These are phyloP conservation scores for Chimonanthus praecox DNA, from an alignment of 164 flowering plant genomes.

Conservation along the genomic window DNA sequence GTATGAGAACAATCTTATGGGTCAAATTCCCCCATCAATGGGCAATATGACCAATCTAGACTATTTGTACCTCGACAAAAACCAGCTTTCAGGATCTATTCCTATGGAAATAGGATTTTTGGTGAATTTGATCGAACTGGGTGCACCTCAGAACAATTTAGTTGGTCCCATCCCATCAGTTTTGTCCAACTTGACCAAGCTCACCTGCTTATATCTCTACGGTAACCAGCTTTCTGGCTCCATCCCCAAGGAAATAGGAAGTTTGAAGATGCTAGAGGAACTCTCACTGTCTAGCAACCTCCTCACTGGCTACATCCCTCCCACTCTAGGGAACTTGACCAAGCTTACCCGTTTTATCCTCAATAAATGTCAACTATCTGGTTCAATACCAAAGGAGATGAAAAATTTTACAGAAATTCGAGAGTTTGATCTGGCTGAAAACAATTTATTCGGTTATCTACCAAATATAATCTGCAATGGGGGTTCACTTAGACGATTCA, in stretches of 20 bases:
- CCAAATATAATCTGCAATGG: neutral
- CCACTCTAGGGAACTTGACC: conserved; percentile 31
- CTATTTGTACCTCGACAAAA: neutral
- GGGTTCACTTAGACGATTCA: neutral
- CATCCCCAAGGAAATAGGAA: conserved; percentile 29
- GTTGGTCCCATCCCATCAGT: conserved; percentile 22
- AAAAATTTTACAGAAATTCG: neutral
- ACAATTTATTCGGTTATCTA: neutral
- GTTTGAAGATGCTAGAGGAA: conserved; percentile 8
- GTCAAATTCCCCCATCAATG: neutral
- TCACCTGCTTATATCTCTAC: conserved; percentile 7
- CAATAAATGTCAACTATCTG: neutral
- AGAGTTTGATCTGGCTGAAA: neutral
- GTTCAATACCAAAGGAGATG: neutral
- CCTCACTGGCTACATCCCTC: conserved; percentile 54
- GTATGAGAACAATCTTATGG: neutral
- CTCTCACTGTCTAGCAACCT: conserved; percentile 49
- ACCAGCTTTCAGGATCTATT: neutral
- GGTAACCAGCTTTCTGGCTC: conserved; percentile 18
- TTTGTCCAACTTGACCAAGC: conserved; percentile 9
- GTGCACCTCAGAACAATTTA: conserved; percentile 1
- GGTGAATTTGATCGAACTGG: neutral
- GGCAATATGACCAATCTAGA: neutral
- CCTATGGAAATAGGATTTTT: neutral
- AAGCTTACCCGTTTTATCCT: conserved; percentile 20